Evolutionary conservation across 179 eudicot species (phyloP), one percentile per base, ranked within the genome.

Genomic region (Dionaea muscipula): DNA sequence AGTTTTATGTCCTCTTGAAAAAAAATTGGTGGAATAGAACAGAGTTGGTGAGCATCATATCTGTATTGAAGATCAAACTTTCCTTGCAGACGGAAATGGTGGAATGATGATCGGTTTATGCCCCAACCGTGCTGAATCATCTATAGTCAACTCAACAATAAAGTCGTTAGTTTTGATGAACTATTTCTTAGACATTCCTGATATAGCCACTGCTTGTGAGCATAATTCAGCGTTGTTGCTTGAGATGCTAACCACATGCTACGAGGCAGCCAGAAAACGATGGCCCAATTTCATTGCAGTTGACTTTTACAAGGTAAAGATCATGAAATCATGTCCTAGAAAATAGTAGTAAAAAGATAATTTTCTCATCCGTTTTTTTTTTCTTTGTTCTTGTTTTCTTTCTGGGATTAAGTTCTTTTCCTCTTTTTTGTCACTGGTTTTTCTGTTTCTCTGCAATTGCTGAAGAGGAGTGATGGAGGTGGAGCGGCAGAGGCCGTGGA

Each of bases 401-500:
- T 46, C 5, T 46, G 2, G 44, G 52, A 38, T 41, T 13, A 24
- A 28, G 9, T 35, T 26, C 18, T 26, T 66, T 1, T 20, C 26
- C 4, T 15, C 26, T 16, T 26, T 12, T 43, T 13, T 11, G 7
- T 23, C 14, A 25, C 45, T 28, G 26, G 14, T 25, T 51, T 46
- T 14, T 24, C 43, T 48, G 26, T 46, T 40, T 52, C 15, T 18
- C 44, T 52, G 9, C 64, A 18, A 38, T 36, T 59, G 50, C 31
- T 67, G 49, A 50, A 91, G 98, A 84, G 96, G 71, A 91, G 98
- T 40, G 93, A 91, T 57, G 93, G 93, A 66, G 96, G 89, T 38
- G 98, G 98, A 60, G 84, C 94, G 22, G 61, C 94, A 53, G 84
- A 82, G 51, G 98, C 94, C 44, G 96, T 84, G 26, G 98, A 91